Evolutionary conservation across 2,329 filamentous ascomycete species (phyloP), one percentile per base, ranked within the genome.

Genomic region (Claviceps pusilla): DNA sequence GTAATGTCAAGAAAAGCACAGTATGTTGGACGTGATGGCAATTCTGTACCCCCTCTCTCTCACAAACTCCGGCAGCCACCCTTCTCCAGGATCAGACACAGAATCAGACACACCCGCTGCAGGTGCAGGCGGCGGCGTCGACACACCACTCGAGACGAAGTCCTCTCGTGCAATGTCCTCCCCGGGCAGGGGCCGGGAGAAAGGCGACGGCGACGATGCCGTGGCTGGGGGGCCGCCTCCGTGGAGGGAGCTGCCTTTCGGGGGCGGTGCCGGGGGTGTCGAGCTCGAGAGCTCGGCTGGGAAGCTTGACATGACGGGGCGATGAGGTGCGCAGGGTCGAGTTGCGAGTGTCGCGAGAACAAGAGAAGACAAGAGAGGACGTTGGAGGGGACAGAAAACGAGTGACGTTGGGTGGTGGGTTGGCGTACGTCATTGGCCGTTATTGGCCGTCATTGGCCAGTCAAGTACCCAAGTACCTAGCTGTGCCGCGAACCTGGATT

Each of bases 31-130:
- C n/a, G n/a, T n/a, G n/a, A n/a, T n/a, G n/a, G n/a, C n/a, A n/a
- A n/a, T n/a, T 49, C 12, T 12, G 29, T 73, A 94, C 89, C 87
- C 83, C 73, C 93, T 94, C 63, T 93, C 86, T 63, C 86, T 79
- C 2, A 96, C 71, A 12, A 82, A 72, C 57, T 80, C 78, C 1
- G 89, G 89, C 3, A 95, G 75, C 89, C 89, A 95, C 58, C 83
- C 78, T 52, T 86, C 81, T 24, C 83, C 80, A 0, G 80, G 80
- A 59, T 84, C 81, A 3, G 74, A 70, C 45, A 75, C 69, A 2
- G 67, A 63, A 16, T 71, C 67, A 7, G 51, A 24, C 31, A 41
- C 41, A 6, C 11, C 28, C 24, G 57, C 45, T 3, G 54, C 24
- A 7, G 68, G 64, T n/a, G n/a, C n/a, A 16, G 64, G 57, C 35